phyloP scores from a whole-genome alignment of 768 basidiomycete species.

The Mycena polygramma region DNA sequence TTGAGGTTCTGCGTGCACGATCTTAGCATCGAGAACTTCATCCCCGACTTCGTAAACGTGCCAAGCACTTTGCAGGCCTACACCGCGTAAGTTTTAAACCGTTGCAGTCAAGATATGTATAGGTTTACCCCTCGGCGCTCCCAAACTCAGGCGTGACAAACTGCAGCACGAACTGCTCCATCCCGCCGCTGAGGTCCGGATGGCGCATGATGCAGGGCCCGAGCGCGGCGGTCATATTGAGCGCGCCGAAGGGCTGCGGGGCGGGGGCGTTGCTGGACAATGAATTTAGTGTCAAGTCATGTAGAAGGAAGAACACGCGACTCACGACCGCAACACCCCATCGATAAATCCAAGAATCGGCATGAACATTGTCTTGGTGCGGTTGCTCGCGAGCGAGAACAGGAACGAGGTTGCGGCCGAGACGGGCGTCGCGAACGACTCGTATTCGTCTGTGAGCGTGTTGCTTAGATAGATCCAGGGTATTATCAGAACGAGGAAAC shows the following conservation, averaged over 20 bases:
- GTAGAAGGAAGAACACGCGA: constrained; percentile 28
- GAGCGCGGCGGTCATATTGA: constrained; percentile 85
- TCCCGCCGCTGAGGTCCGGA: constrained; percentile 79
- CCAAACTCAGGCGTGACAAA: constrained; percentile 83
- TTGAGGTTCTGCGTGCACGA: constrained; percentile 64
- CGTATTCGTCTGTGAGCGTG: constrained; percentile 76
- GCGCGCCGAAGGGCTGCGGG: constrained; percentile 83
- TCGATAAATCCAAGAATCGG: constrained; percentile 86
- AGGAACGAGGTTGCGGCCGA: constrained; percentile 87
- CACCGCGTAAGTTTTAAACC: no score
- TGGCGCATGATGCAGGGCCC: constrained; percentile 87
- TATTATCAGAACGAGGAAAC: no score
- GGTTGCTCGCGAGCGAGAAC: constrained; percentile 79
- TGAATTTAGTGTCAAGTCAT: neutral
- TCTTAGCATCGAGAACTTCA: constrained; percentile 63
- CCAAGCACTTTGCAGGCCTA: constrained; percentile 88
- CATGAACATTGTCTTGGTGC: constrained; percentile 86
- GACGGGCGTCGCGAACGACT: constrained; percentile 81
- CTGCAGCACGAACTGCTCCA: constrained; percentile 83
- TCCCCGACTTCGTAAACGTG: constrained; percentile 76
- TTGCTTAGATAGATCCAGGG: no score
- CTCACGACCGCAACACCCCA: constrained; percentile 75
- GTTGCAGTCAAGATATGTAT: no score
- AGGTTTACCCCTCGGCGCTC: constrained; percentile 73
- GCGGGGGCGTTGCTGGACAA: constrained; percentile 56